These are phyloP conservation scores for Tetrapisispora taiwanensis DNA, from an alignment of 805 yeast genomes.

Conservation along the genomic window DNA sequence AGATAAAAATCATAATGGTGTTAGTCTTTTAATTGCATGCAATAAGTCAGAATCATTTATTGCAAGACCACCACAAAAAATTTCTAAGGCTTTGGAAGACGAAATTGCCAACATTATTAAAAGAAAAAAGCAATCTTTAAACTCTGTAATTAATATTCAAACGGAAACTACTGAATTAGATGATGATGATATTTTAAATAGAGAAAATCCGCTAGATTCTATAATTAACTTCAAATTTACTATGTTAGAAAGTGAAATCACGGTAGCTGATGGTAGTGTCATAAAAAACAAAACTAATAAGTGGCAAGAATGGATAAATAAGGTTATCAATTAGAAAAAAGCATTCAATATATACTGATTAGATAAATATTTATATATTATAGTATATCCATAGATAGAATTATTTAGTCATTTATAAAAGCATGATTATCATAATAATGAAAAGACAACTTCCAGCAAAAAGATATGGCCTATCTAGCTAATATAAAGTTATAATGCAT, in stretches of 20 bases:
- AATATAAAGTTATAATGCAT: too few species aligned
- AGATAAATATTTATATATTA: background rate
- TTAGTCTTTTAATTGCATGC: slow-evolving; percentile 67
- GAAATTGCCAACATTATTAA: slow-evolving; percentile 49
- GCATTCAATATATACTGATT: background rate
- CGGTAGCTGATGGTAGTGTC: slow-evolving; percentile 65
- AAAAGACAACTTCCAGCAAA: too few species aligned
- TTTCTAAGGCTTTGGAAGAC: slow-evolving; percentile 47
- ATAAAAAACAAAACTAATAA: slow-evolving; percentile 40
- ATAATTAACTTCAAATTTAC: slow-evolving; percentile 49
- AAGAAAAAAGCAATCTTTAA: slow-evolving; percentile 36
- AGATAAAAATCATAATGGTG: slow-evolving; percentile 40
- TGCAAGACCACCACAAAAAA: slow-evolving; percentile 57
- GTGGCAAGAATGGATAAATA: slow-evolving; percentile 77
- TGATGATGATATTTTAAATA: slow-evolving; percentile 10
- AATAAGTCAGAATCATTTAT: slow-evolving; percentile 83
- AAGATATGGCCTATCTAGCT: too few species aligned
- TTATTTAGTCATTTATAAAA: background rate
- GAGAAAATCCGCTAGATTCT: slow-evolving; percentile 25
- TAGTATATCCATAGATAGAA: background rate
- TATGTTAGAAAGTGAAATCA: slow-evolving; percentile 62
- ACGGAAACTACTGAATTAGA: slow-evolving; percentile 15
- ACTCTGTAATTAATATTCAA: slow-evolving; percentile 32
- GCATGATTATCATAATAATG: background rate
- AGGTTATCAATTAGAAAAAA: slow-evolving; percentile 14